Conservation (phyloP, 257 asterid genomes). For the Verbena officinalis region DNA sequence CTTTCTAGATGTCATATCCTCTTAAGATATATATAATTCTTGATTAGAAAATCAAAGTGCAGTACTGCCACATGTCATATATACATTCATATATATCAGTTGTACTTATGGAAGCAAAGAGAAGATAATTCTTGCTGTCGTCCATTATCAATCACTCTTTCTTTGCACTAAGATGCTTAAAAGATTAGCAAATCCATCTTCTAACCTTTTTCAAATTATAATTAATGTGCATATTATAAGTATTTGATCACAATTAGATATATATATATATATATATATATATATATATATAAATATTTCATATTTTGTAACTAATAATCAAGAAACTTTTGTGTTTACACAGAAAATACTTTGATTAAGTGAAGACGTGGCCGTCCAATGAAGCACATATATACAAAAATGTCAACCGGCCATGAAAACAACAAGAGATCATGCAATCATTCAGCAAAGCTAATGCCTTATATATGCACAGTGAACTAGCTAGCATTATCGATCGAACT, state of each 20-base stretch:
- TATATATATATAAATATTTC: too few relatives aligned
- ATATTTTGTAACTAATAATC: too few relatives aligned
- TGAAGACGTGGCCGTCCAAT: not conserved
- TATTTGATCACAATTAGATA: too few relatives aligned
- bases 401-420: not conserved
- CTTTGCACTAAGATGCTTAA: constrained; percentile 14
- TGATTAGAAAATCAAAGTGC: not conserved
- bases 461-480: constrained; percentile 11
- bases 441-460: not conserved
- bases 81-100: not conserved
- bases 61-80: not conserved
- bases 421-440: not conserved
- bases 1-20: not conserved
- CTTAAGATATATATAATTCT: not conserved
- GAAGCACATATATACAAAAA: not conserved
- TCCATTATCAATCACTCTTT: constrained; percentile 4
- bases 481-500: not conserved
- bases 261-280: too few relatives aligned
- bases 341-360: too few relatives aligned
- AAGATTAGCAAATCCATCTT: too few relatives aligned
- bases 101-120: constrained; percentile 11
- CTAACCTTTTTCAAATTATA: too few relatives aligned
- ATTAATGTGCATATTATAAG: too few relatives aligned
- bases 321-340: too few relatives aligned
- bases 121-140: not conserved